Percentiles rank a stretch among this genome's conserved stretches.
These are phyloP conservation scores for Pythium insidiosum DNA, from an alignment of 352 stramenopile species.

Conservation along the genomic window DNA sequence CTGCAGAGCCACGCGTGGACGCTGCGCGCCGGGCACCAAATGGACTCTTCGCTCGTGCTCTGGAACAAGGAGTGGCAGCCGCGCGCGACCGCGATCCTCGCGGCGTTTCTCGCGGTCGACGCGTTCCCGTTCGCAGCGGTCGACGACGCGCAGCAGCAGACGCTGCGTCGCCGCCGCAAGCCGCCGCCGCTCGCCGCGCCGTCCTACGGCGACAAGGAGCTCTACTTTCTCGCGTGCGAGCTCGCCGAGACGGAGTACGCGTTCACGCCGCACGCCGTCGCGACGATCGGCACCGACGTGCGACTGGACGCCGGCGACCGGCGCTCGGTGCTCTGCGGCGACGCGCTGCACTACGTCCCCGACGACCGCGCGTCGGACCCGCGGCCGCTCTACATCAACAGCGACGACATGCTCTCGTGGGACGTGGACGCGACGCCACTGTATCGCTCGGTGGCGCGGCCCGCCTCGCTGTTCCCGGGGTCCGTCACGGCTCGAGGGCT, in stretches of 20 bases:
- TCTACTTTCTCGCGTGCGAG: constrained; percentile 41
- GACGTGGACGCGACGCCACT: constrained; percentile 8
- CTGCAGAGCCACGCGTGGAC: constrained; percentile 25
- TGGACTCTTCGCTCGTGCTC: constrained; percentile 42
- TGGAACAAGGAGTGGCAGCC: constrained; percentile 33
- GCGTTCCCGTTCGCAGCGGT: no score
- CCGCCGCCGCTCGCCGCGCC: no score
- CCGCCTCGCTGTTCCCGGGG: constrained; percentile 22
- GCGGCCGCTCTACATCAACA: constrained; percentile 38
- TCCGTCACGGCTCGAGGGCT: neutral
- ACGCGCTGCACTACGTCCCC: constrained; percentile 35
- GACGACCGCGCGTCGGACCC: neutral
- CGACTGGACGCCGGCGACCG: neutral
- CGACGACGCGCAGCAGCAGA: no score
- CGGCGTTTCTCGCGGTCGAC: constrained; percentile 30
- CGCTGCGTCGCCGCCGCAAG: constrained; percentile 17
- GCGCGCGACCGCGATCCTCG: constrained; percentile 32
- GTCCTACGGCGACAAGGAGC: constrained; percentile 45
- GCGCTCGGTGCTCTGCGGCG: constrained; percentile 24
- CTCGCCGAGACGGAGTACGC: constrained; percentile 37
- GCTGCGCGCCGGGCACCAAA: constrained; percentile 24
- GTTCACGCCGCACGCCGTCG: constrained; percentile 25
- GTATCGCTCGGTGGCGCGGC: constrained; percentile 21
- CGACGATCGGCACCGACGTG: constrained; percentile 2
- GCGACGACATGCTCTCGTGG: constrained; percentile 33